Evolutionary conservation across 176 grass and related monocot species (phyloP).

Genomic region (Oryza brachyantha): DNA sequence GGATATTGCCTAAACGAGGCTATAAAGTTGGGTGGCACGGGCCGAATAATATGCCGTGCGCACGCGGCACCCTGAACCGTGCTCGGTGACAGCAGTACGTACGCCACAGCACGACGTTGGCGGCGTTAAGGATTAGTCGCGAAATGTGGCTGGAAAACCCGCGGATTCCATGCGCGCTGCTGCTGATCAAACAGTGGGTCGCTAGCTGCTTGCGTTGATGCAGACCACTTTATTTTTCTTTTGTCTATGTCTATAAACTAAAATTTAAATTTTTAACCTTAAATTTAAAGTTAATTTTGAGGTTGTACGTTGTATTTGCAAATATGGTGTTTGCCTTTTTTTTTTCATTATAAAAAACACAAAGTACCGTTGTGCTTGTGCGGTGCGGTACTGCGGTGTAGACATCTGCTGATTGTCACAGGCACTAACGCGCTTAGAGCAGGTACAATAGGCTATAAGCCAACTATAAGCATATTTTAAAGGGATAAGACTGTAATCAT

Average conservation of each 20-base stretch:
- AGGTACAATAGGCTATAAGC: no score
- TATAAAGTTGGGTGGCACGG: background rate
- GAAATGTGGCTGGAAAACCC: background rate
- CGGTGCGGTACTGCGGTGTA: background rate
- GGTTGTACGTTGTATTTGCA: no score
- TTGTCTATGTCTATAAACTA: no score
- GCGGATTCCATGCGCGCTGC: background rate
- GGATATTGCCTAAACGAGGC: conserved; percentile 12
- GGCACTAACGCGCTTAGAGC: background rate
- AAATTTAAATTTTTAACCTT: no score
- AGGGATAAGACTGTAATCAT: no score
- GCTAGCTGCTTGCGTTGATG: background rate
- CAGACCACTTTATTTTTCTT: no score
- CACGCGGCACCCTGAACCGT: conserved; percentile 34
- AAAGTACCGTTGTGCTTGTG: no score
- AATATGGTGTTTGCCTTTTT: no score
- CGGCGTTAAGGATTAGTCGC: background rate
- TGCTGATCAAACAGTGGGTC: background rate
- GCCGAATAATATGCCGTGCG: background rate
- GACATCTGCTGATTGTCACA: background rate
- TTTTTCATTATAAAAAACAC: no score
- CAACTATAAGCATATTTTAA: no score
- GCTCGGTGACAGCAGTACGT: background rate
- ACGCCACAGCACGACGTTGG: no score
- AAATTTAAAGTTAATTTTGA: no score